phyloP scores from a whole-genome alignment of 441 rosid species.

The Viola pubescens region DNA sequence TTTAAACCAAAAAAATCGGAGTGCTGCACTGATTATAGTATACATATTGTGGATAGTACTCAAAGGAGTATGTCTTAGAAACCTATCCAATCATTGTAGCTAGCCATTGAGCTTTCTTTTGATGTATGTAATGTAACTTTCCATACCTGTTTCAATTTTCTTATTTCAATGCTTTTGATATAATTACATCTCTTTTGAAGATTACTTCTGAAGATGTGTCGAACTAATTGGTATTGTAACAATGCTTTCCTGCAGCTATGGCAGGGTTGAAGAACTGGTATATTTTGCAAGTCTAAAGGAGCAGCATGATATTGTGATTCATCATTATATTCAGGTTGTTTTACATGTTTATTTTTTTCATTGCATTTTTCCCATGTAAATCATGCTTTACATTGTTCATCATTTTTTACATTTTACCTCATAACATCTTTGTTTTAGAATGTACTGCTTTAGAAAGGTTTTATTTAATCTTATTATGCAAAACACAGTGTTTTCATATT shows the following conservation, averaged over 20 bases:
- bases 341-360: conserved; percentile 1
- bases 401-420: background rate
- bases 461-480: no score
- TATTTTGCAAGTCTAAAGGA: conserved; percentile 94
- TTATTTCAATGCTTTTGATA: background rate
- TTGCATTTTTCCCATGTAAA: background rate
- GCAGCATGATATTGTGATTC: conserved; percentile 92
- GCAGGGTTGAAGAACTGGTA: conserved; percentile 93
- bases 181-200: conserved; percentile 3
- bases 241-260: conserved; percentile 59
- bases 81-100: no score
- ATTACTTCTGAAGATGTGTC: conserved; percentile 7
- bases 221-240: conserved; percentile 2
- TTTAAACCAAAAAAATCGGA: no score
- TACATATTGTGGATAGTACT: no score
- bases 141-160: no score
- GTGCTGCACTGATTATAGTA: no score
- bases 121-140: no score
- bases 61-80: no score
- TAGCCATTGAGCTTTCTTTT: no score
- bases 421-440: no score
- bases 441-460: no score
- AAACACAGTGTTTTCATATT: no score
- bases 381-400: conserved; percentile 2
- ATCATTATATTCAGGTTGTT: conserved; percentile 81